A percentile compares a stretch with the other conserved stretches of the same genome.
These are phyloP conservation scores for Xylariales sp. DNA, from an alignment of 2,329 filamentous ascomycete genomes.

Conservation along the genomic window DNA sequence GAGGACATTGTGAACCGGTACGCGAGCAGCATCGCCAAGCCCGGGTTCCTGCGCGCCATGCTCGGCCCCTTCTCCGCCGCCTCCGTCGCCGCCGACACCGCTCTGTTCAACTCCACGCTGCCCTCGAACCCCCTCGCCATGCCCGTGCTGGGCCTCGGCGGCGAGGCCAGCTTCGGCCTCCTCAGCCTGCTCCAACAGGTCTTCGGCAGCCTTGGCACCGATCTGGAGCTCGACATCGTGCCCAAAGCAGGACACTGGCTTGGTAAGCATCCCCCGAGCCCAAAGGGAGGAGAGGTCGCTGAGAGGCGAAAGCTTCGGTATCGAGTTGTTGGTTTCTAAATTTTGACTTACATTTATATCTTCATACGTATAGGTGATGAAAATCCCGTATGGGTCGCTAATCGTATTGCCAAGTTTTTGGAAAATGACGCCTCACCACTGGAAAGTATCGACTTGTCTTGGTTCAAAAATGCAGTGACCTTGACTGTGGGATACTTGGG, in stretches of 20 bases:
- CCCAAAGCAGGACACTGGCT: conserved; percentile 35
- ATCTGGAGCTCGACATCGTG: conserved; percentile 24
- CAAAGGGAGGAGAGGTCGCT: no score
- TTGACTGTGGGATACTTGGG: conserved; percentile 17
- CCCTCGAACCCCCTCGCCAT: conserved; percentile 17
- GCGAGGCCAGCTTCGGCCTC: conserved; percentile 27
- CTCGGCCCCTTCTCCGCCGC: conserved; percentile 28
- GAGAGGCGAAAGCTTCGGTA: no score
- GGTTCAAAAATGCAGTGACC: conserved; percentile 15
- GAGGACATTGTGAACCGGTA: conserved; percentile 34
- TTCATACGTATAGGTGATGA: conserved; percentile 14
- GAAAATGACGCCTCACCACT: conserved; percentile 13
- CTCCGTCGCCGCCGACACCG: conserved; percentile 25
- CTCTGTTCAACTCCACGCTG: conserved; percentile 29
- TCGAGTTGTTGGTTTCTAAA: no score
- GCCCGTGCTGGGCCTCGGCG: conserved; percentile 27
- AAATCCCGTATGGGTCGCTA: conserved; percentile 18
- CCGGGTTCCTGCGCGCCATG: conserved; percentile 36
- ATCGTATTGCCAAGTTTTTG: conserved; percentile 15
- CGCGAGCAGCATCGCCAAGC: conserved; percentile 34
- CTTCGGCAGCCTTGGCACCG: conserved; percentile 13
- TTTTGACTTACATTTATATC: not conserved
- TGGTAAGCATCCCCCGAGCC: conserved; percentile 22
- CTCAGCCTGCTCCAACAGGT: conserved; percentile 4
- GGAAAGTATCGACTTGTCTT: conserved; percentile 12